Evolutionary conservation across 2,329 filamentous ascomycete genomes (phyloP).

Genomic region (Xylaria sp.): DNA sequence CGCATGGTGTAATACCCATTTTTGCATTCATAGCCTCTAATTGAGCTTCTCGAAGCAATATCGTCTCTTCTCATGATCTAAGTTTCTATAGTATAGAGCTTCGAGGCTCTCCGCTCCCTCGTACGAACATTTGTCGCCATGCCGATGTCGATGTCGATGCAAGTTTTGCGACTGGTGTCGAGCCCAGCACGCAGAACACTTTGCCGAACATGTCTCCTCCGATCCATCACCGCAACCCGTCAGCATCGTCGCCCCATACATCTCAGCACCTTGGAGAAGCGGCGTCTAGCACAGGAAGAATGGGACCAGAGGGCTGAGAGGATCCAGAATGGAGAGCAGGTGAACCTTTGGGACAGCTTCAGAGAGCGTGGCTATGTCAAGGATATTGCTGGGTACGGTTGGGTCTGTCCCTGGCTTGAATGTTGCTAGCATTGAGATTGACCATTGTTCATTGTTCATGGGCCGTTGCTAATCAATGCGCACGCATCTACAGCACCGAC

Average conservation of each 20-base stretch:
- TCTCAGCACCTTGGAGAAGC: slow-evolving; percentile 58
- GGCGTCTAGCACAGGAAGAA: slow-evolving; percentile 53
- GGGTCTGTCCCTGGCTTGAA: slow-evolving; percentile 39
- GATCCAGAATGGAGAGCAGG: slow-evolving; percentile 62
- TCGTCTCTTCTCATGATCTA: slow-evolving; percentile 17
- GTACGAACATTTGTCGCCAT: background rate
- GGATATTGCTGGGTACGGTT: slow-evolving; percentile 73
- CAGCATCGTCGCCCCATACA: slow-evolving; percentile 53
- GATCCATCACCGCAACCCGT: slow-evolving; percentile 32
- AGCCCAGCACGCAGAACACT: slow-evolving; percentile 37
- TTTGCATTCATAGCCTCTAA: background rate
- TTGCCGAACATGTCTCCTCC: slow-evolving; percentile 45
- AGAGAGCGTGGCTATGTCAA: slow-evolving; percentile 80
- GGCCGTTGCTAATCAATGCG: slow-evolving; percentile 5
- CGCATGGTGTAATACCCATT: background rate
- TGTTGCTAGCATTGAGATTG: background rate
- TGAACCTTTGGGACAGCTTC: slow-evolving; percentile 71
- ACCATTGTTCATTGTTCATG: background rate
- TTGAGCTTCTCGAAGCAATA: background rate
- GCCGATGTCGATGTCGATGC: slow-evolving; percentile 37
- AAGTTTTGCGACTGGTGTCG: slow-evolving; percentile 23
- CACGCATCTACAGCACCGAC: slow-evolving; percentile 39
- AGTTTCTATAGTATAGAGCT: slow-evolving; percentile 17
- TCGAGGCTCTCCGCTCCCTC: slow-evolving; percentile 17
- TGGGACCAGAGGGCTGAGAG: slow-evolving; percentile 61